Conservation (phyloP, 352 stramenopile species). For the Globisporangium okanoganense region DNA sequence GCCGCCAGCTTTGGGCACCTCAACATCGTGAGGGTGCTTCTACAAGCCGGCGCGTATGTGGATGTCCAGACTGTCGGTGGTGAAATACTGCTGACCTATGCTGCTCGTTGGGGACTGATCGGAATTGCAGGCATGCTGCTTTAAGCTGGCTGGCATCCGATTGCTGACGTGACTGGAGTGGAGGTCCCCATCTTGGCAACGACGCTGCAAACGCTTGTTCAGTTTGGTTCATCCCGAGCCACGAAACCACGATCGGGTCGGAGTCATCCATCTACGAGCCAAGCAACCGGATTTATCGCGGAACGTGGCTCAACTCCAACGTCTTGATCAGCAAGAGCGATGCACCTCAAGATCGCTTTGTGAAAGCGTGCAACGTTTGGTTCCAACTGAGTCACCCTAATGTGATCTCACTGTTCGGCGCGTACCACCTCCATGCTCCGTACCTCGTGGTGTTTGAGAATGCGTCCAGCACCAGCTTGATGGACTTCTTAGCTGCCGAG, state of each 20-base stretch:
- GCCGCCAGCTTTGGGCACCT: background rate
- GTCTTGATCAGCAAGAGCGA: constrained; percentile 5
- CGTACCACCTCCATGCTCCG: constrained; percentile 12
- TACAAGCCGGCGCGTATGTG: background rate
- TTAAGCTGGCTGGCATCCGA: background rate
- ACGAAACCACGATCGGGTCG: background rate
- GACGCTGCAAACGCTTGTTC: background rate
- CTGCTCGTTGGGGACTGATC: constrained; percentile 1
- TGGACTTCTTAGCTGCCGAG: background rate
- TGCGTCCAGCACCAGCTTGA: constrained; percentile 2
- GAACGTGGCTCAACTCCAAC: constrained; percentile 33
- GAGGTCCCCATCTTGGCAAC: background rate
- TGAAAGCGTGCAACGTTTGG: background rate
- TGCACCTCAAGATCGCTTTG: background rate
- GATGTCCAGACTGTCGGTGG: background rate
- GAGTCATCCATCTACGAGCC: background rate
- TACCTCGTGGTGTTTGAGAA: constrained; percentile 16
- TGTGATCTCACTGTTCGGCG: constrained; percentile 23
- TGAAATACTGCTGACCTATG: background rate
- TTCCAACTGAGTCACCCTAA: constrained; percentile 32
- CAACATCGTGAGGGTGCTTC: background rate
- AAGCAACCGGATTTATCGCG: constrained; percentile 4
- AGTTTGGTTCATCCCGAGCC: constrained; percentile 6
- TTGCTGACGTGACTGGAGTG: background rate
- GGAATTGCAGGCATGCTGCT: background rate